These are phyloP conservation scores for Ascochyta lentis DNA, from an alignment of 2,329 filamentous ascomycete genomes.

Conservation along the genomic window DNA sequence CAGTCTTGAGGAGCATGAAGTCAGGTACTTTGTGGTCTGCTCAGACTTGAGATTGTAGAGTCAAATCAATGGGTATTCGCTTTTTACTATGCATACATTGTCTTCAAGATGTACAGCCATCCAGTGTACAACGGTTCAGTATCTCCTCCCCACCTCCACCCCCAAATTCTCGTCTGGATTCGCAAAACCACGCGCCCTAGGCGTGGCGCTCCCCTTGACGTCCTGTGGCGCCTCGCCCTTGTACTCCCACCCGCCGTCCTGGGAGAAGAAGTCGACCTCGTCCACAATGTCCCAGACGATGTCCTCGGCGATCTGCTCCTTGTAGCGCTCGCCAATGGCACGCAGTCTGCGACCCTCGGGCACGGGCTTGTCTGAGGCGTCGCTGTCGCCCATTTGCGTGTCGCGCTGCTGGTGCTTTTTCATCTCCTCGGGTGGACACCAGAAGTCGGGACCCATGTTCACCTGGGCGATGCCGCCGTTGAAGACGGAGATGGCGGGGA, in stretches of 20 bases:
- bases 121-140: conserved; percentile 18
- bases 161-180: conserved; percentile 48
- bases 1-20: too few relatives aligned
- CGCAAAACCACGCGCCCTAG: conserved; percentile 46
- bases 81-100: neutral
- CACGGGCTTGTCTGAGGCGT: conserved; percentile 19
- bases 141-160: conserved; percentile 45
- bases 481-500: conserved; percentile 91
- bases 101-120: neutral
- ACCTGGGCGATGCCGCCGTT: conserved; percentile 88
- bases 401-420: conserved; percentile 48
- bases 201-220: conserved; percentile 44
- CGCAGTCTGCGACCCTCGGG: conserved; percentile 53
- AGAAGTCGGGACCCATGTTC: conserved; percentile 94
- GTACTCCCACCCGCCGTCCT: conserved; percentile 63
- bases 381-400: conserved; percentile 37
- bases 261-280: conserved; percentile 88
- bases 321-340: conserved; percentile 78
- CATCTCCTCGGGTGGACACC: conserved; percentile 77
- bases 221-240: conserved; percentile 44
- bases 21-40: too few relatives aligned
- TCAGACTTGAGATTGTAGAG: too few relatives aligned
- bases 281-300: conserved; percentile 92
- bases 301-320: conserved; percentile 94
- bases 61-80: conserved; percentile 1